Conservation (phyloP, 257 asterid species). For the Solanum arcanum region DNA sequence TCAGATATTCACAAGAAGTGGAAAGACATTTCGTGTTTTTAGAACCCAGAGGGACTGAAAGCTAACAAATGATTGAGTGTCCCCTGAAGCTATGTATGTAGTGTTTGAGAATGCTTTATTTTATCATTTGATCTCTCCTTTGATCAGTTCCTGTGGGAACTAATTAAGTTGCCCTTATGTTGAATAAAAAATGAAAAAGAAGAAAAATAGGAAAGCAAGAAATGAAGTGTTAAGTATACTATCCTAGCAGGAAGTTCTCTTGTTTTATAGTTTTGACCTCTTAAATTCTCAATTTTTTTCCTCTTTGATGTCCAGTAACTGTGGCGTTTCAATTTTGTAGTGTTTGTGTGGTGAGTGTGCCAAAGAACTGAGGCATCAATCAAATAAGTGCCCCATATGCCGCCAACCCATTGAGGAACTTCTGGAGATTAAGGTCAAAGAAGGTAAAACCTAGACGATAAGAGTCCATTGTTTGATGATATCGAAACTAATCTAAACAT, state of each 20-base stretch:
- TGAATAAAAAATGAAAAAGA: not conserved
- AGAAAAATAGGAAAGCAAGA: not conserved
- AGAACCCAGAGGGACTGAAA: not conserved
- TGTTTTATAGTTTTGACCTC: not conserved
- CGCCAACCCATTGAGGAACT: conserved; percentile 84
- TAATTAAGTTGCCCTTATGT: not conserved
- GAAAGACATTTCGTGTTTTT: not conserved
- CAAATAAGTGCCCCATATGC: conserved; percentile 80
- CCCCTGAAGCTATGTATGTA: not conserved
- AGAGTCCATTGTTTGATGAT: not conserved
- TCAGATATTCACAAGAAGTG: not conserved
- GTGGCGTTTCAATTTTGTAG: conserved; percentile 24
- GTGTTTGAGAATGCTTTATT: not conserved
- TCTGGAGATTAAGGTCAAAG: conserved; percentile 70
- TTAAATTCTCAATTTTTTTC: not conserved
- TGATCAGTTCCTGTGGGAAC: not conserved
- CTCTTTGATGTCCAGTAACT: not conserved
- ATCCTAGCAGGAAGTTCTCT: not conserved
- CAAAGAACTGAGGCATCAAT: conserved; percentile 67
- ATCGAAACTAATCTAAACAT: not conserved
- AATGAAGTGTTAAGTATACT: not conserved
- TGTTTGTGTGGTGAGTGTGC: conserved; percentile 85
- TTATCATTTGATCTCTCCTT: not conserved
- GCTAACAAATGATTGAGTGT: not conserved
- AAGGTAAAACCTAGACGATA: conserved; percentile 31